phyloP scores from a whole-genome alignment of 495 filamentous ascomycete species.

The Pyrenopolyporus hunteri region DNA sequence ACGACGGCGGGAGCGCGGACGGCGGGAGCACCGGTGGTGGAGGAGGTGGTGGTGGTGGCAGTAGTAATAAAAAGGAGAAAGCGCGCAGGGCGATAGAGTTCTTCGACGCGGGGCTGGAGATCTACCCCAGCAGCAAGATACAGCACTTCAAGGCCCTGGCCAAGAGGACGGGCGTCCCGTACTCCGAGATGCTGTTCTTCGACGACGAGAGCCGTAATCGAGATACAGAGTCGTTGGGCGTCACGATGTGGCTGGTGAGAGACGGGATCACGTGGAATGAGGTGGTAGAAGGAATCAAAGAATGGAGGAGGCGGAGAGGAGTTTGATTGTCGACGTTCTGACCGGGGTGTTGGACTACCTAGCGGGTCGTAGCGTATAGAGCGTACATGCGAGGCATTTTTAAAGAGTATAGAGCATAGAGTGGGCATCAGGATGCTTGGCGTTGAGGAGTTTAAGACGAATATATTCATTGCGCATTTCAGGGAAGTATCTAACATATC shows the following conservation, averaged over 20 bases:
- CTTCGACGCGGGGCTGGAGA: constrained; percentile 83
- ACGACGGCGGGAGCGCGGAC: not conserved
- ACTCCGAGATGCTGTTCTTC: constrained; percentile 92
- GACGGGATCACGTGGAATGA: constrained; percentile 81
- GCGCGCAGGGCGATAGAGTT: constrained; percentile 67
- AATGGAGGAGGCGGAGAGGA: constrained; percentile 80
- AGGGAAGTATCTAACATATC: constrained; percentile 7
- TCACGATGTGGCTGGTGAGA: constrained; percentile 79
- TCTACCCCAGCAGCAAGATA: constrained; percentile 86
- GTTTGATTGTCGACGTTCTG: constrained; percentile 11
- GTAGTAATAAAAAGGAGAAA: constrained; percentile 44
- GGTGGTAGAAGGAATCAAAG: constrained; percentile 77
- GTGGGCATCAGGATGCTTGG: not conserved
- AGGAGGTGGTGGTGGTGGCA: not conserved
- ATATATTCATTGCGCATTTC: constrained; percentile 16
- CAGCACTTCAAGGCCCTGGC: constrained; percentile 79
- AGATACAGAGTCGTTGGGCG: constrained; percentile 83
- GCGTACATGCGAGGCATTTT: not conserved
- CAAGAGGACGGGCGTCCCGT: constrained; percentile 68
- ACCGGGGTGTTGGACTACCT: not conserved
- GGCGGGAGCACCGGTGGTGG: constrained; percentile 3
- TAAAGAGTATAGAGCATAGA: constrained; percentile 7
- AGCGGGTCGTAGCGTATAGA: not conserved
- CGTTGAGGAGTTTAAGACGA: constrained; percentile 10
- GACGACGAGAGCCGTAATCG: constrained; percentile 89